phyloP scores from a whole-genome alignment of 179 eudicot genomes.

The Spinacia oleracea region DNA sequence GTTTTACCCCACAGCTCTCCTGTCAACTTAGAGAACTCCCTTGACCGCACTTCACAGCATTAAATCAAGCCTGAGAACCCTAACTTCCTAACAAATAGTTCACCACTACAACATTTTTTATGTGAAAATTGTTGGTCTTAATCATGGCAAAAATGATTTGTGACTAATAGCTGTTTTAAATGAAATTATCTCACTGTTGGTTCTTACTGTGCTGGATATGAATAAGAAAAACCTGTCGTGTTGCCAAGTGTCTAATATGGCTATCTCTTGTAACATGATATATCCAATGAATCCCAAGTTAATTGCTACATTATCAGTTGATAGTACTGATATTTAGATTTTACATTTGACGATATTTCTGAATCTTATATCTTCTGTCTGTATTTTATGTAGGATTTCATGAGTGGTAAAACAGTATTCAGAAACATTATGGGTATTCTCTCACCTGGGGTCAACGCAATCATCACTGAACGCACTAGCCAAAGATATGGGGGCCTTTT shows the following conservation, averaged over 20 bases:
- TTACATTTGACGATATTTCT: background rate
- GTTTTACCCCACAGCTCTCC: background rate
- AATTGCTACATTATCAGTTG: conserved; percentile 6
- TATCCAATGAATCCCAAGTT: background rate
- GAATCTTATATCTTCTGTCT: conserved; percentile 1
- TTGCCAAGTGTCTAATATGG: conserved; percentile 1
- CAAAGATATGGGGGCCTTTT: conserved; percentile 73
- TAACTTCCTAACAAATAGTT: background rate
- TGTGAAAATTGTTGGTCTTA: background rate
- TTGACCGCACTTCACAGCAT: background rate
- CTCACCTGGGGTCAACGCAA: conserved; percentile 74
- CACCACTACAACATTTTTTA: background rate
- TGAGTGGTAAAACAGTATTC: conserved; percentile 92
- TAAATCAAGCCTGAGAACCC: background rate
- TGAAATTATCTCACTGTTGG: background rate
- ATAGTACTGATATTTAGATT: background rate
- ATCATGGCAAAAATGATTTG: background rate
- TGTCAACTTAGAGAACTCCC: background rate
- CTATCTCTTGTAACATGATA: background rate
- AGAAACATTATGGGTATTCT: conserved; percentile 90
- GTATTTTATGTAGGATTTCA: conserved; percentile 74
- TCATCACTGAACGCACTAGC: conserved; percentile 83
- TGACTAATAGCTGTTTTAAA: background rate
- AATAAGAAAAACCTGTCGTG: background rate
- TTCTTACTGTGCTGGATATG: background rate